A percentile compares a stretch with the other conserved stretches of the same genome.
Evolutionary conservation across 345 rosid species (phyloP).

Genomic region (Eucalyptus albens): DNA sequence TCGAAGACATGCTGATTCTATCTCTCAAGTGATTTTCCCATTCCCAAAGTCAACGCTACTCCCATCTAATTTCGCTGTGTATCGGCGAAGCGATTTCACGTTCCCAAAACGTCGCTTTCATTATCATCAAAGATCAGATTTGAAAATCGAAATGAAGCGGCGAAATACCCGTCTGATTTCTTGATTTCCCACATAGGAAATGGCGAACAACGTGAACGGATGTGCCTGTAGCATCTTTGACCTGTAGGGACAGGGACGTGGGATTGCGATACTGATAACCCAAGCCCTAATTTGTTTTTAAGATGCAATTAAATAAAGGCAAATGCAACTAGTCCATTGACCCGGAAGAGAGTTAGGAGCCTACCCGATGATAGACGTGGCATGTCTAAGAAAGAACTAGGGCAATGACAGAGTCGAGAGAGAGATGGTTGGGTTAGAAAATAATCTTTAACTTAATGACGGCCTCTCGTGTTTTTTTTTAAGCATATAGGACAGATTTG

Average conservation of each 20-base stretch:
- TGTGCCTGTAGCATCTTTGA: neutral
- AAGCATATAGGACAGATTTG: neutral
- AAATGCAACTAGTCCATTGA: neutral
- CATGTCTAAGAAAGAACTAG: neutral
- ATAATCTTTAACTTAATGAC: neutral
- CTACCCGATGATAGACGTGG: neutral
- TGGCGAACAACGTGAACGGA: neutral
- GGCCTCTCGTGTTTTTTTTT: neutral
- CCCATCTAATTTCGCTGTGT: neutral
- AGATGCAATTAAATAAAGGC: neutral
- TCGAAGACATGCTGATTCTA: neutral
- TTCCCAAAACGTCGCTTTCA: neutral
- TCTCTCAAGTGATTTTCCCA: neutral
- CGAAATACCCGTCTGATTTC: neutral
- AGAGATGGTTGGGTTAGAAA: neutral
- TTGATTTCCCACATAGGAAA: neutral
- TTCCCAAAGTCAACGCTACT: neutral
- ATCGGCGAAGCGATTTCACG: neutral
- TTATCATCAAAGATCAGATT: neutral
- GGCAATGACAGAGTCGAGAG: neutral
- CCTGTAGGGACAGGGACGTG: neutral
- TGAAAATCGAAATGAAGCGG: neutral
- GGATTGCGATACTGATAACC: neutral
- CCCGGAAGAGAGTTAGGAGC: neutral
- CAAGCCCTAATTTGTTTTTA: neutral